These are phyloP conservation scores for Cercophora samala DNA, from an alignment of 495 filamentous ascomycete species.

Conservation along the genomic window DNA sequence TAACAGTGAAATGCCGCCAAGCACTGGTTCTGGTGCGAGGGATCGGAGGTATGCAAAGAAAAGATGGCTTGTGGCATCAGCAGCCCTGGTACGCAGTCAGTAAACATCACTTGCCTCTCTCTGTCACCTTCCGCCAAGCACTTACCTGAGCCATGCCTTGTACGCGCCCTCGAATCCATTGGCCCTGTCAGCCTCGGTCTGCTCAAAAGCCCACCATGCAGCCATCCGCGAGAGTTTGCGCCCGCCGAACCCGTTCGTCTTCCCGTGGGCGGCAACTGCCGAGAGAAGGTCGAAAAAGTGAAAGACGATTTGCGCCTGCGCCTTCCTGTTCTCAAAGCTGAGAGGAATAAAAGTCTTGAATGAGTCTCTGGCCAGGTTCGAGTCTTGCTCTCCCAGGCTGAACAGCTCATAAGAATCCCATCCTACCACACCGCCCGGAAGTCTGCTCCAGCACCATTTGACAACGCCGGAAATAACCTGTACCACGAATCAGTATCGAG, in stretches of 20 bases:
- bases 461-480: constrained; percentile 90
- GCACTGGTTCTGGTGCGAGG: constrained; percentile 70
- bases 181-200: constrained; percentile 71
- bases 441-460: constrained; percentile 98
- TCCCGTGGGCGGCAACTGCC: constrained; percentile 74
- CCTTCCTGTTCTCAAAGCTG: constrained; percentile 76
- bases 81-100: constrained; percentile 58
- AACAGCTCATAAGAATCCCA: constrained; percentile 98
- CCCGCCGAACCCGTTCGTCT: constrained; percentile 89
- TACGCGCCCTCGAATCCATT: constrained; percentile 97
- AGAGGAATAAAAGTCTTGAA: constrained; percentile 96
- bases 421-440: constrained; percentile 87
- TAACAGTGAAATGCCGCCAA: constrained; percentile 73
- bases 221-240: constrained; percentile 92
- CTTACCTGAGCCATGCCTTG: constrained; percentile 65
- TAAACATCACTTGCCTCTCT: neutral
- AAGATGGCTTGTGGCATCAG: constrained; percentile 91
- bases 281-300: constrained; percentile 95
- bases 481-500: constrained; percentile 21
- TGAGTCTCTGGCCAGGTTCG: constrained; percentile 83
- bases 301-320: constrained; percentile 84
- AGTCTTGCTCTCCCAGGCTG: constrained; percentile 91
- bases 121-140: neutral
- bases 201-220: constrained; percentile 98
- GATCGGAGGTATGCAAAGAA: constrained; percentile 98